Evolutionary conservation across 345 rosid genomes (phyloP), one percentile per base, ranked within the genome.

Genomic region (Citrus mangshanensis): DNA sequence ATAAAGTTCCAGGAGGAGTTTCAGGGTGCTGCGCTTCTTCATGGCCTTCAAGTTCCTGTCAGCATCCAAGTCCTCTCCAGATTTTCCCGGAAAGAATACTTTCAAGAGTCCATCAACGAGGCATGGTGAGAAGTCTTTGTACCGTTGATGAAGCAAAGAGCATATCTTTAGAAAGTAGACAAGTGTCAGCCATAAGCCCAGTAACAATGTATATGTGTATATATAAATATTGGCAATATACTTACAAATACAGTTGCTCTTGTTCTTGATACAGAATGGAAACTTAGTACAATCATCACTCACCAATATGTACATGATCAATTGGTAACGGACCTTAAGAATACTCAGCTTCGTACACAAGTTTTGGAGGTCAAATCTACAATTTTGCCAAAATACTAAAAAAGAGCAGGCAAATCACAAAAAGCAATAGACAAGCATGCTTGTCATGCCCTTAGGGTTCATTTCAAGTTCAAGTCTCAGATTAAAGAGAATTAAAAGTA

Each of bases 71-170:
- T 97, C 98, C 68, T 97, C 98, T 28, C 86, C 91, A 60, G 98
- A 85, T 87, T 97, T 97, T 87, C 97, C 98, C 82, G 95, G 99
- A 81, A 86, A 88, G 88, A 94, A 97, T 69, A 94, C 86, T 87
- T 93, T 94, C 86, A 91, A 76, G 70, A 97, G 97, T 69, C 98
- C 98, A 81, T 97, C 98, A 51, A 86, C 80, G 81, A 97, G 86
- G 85, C 89, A 88, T 58, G 99, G 96, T 1, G 98, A 91, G 82
- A 97, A 97, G 71, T 94, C 99, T 78, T 87, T 91, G 89, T 93
- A 97, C 83, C 99, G 87, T 87, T 94, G 99, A 85, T 97, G 98
- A 86, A 97, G 97, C 87, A 97, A 82, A 34, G 99, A 97, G 88
- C 98, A 97, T 74, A 97, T 88, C 99, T 94, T 84, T 63, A 78